Evolutionary conservation across 2,329 filamentous ascomycete species (phyloP).

Genomic region (Claviceps sp.): DNA sequence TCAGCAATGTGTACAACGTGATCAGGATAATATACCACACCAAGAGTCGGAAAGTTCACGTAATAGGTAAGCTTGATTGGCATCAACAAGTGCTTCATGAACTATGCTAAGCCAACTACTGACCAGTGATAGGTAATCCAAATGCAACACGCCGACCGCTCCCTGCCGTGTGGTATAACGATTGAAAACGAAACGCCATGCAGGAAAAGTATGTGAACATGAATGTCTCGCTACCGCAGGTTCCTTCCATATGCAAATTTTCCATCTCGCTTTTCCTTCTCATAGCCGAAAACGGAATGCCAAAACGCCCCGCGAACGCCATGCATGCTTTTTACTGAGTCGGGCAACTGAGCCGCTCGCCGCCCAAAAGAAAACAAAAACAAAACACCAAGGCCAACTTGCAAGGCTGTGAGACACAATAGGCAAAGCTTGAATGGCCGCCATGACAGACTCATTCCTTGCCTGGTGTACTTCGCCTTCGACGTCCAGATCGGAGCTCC

Average conservation of each 20-base stretch:
- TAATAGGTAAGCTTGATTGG: no score
- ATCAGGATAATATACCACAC: no score
- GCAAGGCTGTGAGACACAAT: no score
- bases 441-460: constrained; percentile 10
- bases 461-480: constrained; percentile 29
- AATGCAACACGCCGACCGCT: not conserved
- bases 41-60: no score
- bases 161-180: not conserved
- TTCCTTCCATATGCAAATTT: not conserved
- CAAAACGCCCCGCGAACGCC: not conserved
- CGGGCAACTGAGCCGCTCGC: not conserved
- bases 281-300: not conserved
- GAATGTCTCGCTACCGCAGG: not conserved
- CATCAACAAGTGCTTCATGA: no score
- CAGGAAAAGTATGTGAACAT: not conserved
- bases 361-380: not conserved
- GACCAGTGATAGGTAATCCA: not conserved
- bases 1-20: no score
- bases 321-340: not conserved
- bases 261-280: not conserved
- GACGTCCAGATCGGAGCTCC: constrained; percentile 39
- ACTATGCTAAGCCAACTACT: not conserved
- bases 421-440: no score
- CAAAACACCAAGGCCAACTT: not conserved
- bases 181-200: not conserved